Percentiles rank a stretch among this genome's conserved stretches.
Evolutionary conservation across 306 rosid genomes (phyloP).

Genomic region (Fragaria iinumae): DNA sequence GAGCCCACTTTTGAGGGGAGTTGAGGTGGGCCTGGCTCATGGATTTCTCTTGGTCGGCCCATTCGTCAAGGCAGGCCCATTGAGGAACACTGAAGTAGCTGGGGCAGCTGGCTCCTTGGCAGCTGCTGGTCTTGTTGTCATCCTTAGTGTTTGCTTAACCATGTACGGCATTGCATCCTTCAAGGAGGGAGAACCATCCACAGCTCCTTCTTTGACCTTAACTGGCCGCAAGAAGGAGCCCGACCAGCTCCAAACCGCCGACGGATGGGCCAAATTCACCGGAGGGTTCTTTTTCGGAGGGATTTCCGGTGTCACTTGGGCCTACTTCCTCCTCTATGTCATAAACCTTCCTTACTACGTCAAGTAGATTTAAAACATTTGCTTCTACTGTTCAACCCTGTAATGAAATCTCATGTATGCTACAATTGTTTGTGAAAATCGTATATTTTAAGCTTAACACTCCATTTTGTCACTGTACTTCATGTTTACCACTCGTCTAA

Average conservation of each 20-base stretch:
- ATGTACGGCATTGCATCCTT: conserved; percentile 80
- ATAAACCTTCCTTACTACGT: conserved; percentile 48
- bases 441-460: conserved; percentile 24
- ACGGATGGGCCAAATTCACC: conserved; percentile 92
- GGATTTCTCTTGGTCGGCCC: conserved; percentile 86
- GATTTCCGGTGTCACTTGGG: conserved; percentile 91
- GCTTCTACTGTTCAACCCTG: background rate
- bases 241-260: conserved; percentile 87
- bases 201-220: conserved; percentile 68
- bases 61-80: conserved; percentile 86
- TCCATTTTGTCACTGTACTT: background rate
- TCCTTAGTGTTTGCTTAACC: conserved; percentile 71
- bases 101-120: conserved; percentile 84
- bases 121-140: conserved; percentile 85
- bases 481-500: background rate
- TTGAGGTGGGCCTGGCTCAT: conserved; percentile 93
- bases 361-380: conserved; percentile 42
- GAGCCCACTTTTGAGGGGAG: conserved; percentile 77
- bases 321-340: conserved; percentile 50
- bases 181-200: conserved; percentile 91
- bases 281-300: conserved; percentile 99
- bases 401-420: conserved; percentile 9
- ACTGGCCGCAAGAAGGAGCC: conserved; percentile 91
- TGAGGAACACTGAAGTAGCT: conserved; percentile 65
- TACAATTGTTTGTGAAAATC: conserved; percentile 14